Evolutionary conservation across 352 stramenopile species (phyloP), one percentile per base, ranked within the genome.

Genomic region (Phytopythium sindhum): DNA sequence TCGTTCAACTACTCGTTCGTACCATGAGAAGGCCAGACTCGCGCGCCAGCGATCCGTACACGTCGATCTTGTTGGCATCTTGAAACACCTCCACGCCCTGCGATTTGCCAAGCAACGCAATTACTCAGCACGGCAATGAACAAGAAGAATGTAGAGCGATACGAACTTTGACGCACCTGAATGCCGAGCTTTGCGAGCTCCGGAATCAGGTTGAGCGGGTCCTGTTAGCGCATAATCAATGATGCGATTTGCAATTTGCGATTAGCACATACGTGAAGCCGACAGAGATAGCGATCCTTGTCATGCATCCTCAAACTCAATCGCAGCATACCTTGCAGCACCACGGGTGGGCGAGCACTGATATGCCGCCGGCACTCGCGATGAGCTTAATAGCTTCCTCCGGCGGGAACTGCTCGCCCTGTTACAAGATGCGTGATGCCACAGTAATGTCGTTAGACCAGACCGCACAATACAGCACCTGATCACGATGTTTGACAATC

Each of bases 341-440:
- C 86, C 86, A 95, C 23, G 86, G 86, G 56, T 95, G 86, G 0
- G 86, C 86, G n/a, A 95, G 74, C 56, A 95, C 81, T 0, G 86
- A 95, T 15, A 95, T 73, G 3, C 86, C 86, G 14, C 86, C 86
- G 21, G 82, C 81, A 33, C 81, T 88, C 19, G 87, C 82, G 60
- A 95, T 95, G 48, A 95, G 76, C 57, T 91, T 90, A 66, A 95
- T 92, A 4, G 86, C 86, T 61, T 93, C 81, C 68, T 93, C 80
- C n/a, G 86, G 86, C 10, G 86, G 86, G 52, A 93, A 95, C 50
- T 93, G 78, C 31, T 90, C 78, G 47, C 86, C 86, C 81, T 94
- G 44, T 12, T 56, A 37, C 12, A 50, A 14, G 12, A 17, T n/a
- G 21, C 41, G 41, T 45, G 17, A 23, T 6, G 4, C 9, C 12